phyloP scores from a whole-genome alignment of 257 asterid genomes.

The Fraxinus excelsior region DNA sequence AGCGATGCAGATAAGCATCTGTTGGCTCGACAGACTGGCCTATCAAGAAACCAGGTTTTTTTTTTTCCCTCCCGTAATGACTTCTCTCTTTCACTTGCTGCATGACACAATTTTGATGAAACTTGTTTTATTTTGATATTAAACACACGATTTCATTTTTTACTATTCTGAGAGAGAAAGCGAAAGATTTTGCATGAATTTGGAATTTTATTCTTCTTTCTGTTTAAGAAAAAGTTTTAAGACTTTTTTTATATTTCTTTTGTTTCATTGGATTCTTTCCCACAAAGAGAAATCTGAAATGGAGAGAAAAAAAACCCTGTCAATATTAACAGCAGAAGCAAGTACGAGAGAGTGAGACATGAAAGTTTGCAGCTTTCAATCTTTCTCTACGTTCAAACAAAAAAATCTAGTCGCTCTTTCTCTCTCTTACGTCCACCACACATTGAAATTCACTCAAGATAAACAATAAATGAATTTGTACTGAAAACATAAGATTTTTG shows the following conservation, averaged over 20 bases:
- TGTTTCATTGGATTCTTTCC: constrained; percentile 40
- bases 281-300: constrained; percentile 58
- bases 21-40: constrained; percentile 98
- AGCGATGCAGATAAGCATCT: constrained; percentile 99
- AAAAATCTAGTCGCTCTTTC: constrained; percentile 2
- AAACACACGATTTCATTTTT: neutral
- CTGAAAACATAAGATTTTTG: constrained; percentile 5
- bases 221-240: constrained; percentile 15
- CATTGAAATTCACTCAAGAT: constrained; percentile 5
- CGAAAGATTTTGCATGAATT: constrained; percentile 23
- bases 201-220: constrained; percentile 22
- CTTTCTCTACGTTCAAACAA: constrained; percentile 21
- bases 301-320: constrained; percentile 45
- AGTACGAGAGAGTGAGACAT: constrained; percentile 59
- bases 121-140: neutral
- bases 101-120: constrained; percentile 1
- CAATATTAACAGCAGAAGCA: constrained; percentile 40
- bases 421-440: constrained; percentile 12
- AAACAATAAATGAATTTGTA: neutral
- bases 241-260: constrained; percentile 20
- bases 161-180: neutral
- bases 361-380: constrained; percentile 62
- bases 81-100: constrained; percentile 3
- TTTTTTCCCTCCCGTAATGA: neutral
- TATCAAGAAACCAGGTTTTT: constrained; percentile 89